Evolutionary conservation across 441 rosid species (phyloP), one percentile per base, ranked within the genome.

Genomic region (Hura crepitans): DNA sequence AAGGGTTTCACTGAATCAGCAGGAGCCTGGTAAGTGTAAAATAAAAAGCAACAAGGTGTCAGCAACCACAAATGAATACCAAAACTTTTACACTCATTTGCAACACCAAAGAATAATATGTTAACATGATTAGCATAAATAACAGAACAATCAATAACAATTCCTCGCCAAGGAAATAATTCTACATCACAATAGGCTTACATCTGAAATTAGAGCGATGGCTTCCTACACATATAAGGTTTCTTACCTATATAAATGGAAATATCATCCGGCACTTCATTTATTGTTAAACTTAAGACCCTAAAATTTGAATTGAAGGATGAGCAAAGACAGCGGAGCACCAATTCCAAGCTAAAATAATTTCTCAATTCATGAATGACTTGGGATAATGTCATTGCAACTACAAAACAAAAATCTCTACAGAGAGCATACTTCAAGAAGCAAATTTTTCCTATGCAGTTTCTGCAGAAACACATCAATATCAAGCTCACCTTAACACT

Each of bases 1-100:
- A 92, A 75, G 20, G 96, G 94, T 75, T 91, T 94, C n/a, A 89
- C 93, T 31, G 83, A 80, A 79, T 90, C 99, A 28, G 99, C 83
- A 73, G 97, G 94, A 61, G 97, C 88, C 97, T 91, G 84, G 66
- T 53, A 73, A 81, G 67, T 39, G 77, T 18, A 78, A 28, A 28
- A 58, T 50, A 20, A 54, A 77, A 67, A 54, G 49, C 18, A 39
- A 66, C 20, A 64, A 62, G 23, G 66, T 28, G 57, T 73, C 60
- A 80, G 74, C 49, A 4, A 33, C 22, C 31, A 62, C 6, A 53
- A 59, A 39, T 35, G 43, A 17, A 15, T 20, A 5, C 3, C 27
- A 51, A 51, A 51, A 22, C 27, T 23, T 51, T 20, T 7, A 2
- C 63, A 46, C 42, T 49, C 28, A 63, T 20, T 56, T 12, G n/a